These are phyloP conservation scores for Fusarium aywerte DNA, from an alignment of 2,329 filamentous ascomycete genomes.

Conservation along the genomic window DNA sequence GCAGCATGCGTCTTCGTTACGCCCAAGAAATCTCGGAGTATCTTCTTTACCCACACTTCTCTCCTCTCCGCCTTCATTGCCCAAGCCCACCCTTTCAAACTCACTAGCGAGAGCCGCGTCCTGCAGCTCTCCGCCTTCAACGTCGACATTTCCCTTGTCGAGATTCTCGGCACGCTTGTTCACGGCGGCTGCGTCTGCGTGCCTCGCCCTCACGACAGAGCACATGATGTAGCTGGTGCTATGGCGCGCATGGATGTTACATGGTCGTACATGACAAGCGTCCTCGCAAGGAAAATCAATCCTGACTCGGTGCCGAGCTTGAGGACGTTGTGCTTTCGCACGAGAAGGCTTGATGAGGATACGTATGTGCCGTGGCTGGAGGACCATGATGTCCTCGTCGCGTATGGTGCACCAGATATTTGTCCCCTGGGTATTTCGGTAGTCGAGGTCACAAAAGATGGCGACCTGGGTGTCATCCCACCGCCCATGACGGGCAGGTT, in stretches of 20 bases:
- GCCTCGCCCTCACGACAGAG: constrained; percentile 61
- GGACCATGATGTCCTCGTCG: constrained; percentile 59
- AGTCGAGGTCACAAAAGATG: constrained; percentile 54
- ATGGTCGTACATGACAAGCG: constrained; percentile 67
- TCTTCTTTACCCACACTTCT: constrained; percentile 70
- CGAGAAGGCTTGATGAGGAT: constrained; percentile 61
- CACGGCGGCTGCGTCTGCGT: constrained; percentile 70
- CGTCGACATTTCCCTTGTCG: constrained; percentile 63
- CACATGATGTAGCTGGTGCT: constrained; percentile 61
- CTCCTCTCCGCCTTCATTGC: constrained; percentile 65
- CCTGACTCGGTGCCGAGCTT: constrained; percentile 53
- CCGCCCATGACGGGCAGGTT: constrained; percentile 61
- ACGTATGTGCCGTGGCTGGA: constrained; percentile 60
- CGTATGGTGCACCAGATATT: constrained; percentile 63
- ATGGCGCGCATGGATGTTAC: constrained; percentile 63
- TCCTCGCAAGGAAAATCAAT: constrained; percentile 62
- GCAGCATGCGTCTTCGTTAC: constrained; percentile 71
- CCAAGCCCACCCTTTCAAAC: constrained; percentile 62
- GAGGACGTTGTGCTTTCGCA: constrained; percentile 59
- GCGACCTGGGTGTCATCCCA: constrained; percentile 56
- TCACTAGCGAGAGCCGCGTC: constrained; percentile 64
- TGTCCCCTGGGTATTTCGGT: constrained; percentile 64
- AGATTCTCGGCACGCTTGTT: constrained; percentile 63
- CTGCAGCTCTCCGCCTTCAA: constrained; percentile 65
- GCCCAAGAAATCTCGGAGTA: constrained; percentile 66